Base-by-base conservation (phyloP, 2,329 filamentous ascomycete genomes). In the Exserohilum turcica region DNA sequence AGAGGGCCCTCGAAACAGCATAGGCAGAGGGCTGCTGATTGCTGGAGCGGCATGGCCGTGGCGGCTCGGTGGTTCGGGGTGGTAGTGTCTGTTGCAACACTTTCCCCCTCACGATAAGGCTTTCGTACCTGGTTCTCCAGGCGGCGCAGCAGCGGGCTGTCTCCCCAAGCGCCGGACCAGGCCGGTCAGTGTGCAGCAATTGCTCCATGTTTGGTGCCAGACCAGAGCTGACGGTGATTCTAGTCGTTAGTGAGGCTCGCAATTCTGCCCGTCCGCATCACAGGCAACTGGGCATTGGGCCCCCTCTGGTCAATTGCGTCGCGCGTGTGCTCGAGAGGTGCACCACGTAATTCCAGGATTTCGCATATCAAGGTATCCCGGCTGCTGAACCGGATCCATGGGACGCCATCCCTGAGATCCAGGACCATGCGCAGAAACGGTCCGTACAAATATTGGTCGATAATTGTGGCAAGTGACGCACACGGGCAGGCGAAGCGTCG, bases 321-420 rank as follows among this genome's bases (percentile, higher is more conserved):
- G 36, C 40, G 29, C 13, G 18, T n/a, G 19, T 29, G 50, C 43
- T 53, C 45, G 24, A 43, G 31, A 38, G 43, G 43, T 32, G 43
- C 18, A 44, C 28, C 18, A 36, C 38, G 8, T 31, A 29, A 18
- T 43, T 43, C 28, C 32, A 35, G 13, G 3, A 36, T 15, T 37
- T 49, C 19, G 24, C 37, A 27, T 18, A 19, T 21, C 19, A 49
- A 16, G 37, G 39, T 10, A 53, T 39, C 28, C 50, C 39, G 27
- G 38, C 15, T 27, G 28, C 19, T n/a, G 15, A 38, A 27, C 39
- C 38, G 6, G 19, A 44, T 28, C 31, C 39, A 38, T 43, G 18
- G 15, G 44, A 48, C 39, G 33, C 50, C 28, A 44, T 43, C 12
- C 24, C 39, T 6, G 37, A 49, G 27, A 49, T 53, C 21, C 28